phyloP scores from a whole-genome alignment of 768 basidiomycete genomes.

The Crassisporium funariophilum region DNA sequence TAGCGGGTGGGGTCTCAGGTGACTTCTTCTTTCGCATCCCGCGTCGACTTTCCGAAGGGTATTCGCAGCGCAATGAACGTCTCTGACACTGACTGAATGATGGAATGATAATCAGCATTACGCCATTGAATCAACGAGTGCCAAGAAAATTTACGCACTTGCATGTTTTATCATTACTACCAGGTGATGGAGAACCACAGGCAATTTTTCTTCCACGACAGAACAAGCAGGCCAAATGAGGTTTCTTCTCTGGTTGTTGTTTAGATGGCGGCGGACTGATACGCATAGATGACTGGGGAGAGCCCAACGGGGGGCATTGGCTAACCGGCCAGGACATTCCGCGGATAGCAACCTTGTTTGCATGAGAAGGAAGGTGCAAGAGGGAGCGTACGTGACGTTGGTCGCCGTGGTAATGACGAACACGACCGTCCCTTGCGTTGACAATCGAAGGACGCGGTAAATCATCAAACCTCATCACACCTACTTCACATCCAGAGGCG shows the following conservation, averaged over 20 bases:
- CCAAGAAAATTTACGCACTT: constrained; percentile 48
- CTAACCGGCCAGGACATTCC: constrained; percentile 5
- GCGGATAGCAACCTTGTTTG: neutral
- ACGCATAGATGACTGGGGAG: constrained; percentile 13
- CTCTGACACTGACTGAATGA: constrained; percentile 71
- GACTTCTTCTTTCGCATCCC: constrained; percentile 62
- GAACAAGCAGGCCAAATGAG: constrained; percentile 64
- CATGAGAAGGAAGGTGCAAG: constrained; percentile 2
- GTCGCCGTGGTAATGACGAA: neutral
- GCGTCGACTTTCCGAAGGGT: constrained; percentile 68
- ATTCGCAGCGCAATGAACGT: constrained; percentile 69
- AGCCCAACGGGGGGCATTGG: constrained; percentile 1
- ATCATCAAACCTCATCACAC: neutral
- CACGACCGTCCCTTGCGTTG: neutral
- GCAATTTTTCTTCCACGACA: constrained; percentile 72
- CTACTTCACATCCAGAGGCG: neutral
- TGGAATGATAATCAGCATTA: constrained; percentile 24
- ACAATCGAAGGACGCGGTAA: neutral
- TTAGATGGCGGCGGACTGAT: constrained; percentile 32
- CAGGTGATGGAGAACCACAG: constrained; percentile 59
- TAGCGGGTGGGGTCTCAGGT: constrained; percentile 11
- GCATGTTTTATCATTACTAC: constrained; percentile 60
- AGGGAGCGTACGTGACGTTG: constrained; percentile 2
- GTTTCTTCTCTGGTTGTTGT: constrained; percentile 50
- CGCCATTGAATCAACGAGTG: neutral